phyloP scores from a whole-genome alignment of 2,329 filamentous ascomycete species.

The Calonectria hawksworthii region DNA sequence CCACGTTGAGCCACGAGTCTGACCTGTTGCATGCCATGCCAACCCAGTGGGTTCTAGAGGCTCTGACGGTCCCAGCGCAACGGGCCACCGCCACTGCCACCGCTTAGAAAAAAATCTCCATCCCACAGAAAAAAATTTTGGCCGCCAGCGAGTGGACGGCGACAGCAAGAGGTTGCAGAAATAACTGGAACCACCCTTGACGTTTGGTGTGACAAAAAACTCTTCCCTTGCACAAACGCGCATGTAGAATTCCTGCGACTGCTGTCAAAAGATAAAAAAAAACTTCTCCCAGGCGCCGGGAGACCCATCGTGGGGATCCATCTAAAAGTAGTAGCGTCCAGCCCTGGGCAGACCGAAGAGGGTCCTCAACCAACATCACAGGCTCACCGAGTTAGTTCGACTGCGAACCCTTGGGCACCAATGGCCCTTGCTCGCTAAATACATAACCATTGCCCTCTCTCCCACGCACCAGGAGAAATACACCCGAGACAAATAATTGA shows the following conservation, averaged over 20 bases:
- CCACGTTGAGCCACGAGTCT: slow-evolving; percentile 25
- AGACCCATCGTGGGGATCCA: slow-evolving; percentile 18
- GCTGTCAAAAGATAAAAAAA: slow-evolving; percentile 21
- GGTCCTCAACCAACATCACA: slow-evolving; percentile 21
- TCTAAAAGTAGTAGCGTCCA: slow-evolving; percentile 12
- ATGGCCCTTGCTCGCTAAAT: slow-evolving; percentile 19
- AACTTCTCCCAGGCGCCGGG: slow-evolving; percentile 17
- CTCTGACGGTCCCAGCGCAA: slow-evolving; percentile 19
- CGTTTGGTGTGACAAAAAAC: slow-evolving; percentile 1
- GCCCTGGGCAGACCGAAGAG: slow-evolving; percentile 22
- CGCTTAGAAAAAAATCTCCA: neutral
- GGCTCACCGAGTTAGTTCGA: slow-evolving; percentile 5
- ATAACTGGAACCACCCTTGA: slow-evolving; percentile 17
- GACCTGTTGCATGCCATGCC: slow-evolving; percentile 16
- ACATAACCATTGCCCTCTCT: slow-evolving; percentile 4
- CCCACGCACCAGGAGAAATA: slow-evolving; percentile 12
- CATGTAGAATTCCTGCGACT: slow-evolving; percentile 2
- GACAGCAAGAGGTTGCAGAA: slow-evolving; percentile 11
- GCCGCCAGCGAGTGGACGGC: neutral
- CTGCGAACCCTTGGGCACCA: slow-evolving; percentile 27
- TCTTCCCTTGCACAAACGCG: neutral
- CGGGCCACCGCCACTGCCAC: slow-evolving; percentile 19
- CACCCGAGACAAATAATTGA: neutral
- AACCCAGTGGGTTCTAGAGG: slow-evolving; percentile 11
- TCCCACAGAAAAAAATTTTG: slow-evolving; percentile 15